Base-by-base conservation (phyloP, 2,329 filamentous ascomycete genomes). In the Pseudocercospora macadamiae region DNA sequence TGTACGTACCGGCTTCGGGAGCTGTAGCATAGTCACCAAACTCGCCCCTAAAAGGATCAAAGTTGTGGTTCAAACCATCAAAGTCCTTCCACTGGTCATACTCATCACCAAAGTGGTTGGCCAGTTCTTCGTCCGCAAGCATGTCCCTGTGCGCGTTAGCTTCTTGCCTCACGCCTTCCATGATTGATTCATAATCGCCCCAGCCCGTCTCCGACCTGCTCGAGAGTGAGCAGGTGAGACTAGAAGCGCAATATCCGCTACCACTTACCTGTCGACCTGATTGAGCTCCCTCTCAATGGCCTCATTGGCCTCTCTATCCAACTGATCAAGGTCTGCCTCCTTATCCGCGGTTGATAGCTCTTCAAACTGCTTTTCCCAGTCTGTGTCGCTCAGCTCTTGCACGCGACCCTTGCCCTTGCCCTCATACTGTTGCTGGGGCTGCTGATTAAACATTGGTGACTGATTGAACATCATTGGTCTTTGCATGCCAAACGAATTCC, bases 341-440 rank as follows among this genome's bases (percentile, higher is more conserved):
- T 83, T 77, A 70, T 88, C 83, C 61, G 87, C 81, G 63, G 88
- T 78, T 73, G 93, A 91, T 73, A 97, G 87, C 75, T 95, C 86
- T 57, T 91, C 90, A 75, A 99, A 99, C 75, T 97, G 92, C 68
- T 92, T 91, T 76, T 97, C 93, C 95, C 95, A 97, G 71, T 96
- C 89, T 70, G 89, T 75, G 68, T 99, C 93, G 73, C 97, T 91
- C 21, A 97, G 84, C 78, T 97, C 95, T 10, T 97, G 88, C 78
- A 97, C 85, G 32, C 84, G 79, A 4, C 80, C 86, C 76, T 96
- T 96, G 36, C 90, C 93, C 74, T 97, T 97, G 59, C 89, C 90
- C 75, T 92, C 75, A 42, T 79, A 77, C 64, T 78, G 72, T 58
- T 71, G 64, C 63, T 68, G 64, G 42, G 63, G 71, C 52, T 77